Conservation (phyloP, 164 flowering plant species). For the Magnolia sinica region DNA sequence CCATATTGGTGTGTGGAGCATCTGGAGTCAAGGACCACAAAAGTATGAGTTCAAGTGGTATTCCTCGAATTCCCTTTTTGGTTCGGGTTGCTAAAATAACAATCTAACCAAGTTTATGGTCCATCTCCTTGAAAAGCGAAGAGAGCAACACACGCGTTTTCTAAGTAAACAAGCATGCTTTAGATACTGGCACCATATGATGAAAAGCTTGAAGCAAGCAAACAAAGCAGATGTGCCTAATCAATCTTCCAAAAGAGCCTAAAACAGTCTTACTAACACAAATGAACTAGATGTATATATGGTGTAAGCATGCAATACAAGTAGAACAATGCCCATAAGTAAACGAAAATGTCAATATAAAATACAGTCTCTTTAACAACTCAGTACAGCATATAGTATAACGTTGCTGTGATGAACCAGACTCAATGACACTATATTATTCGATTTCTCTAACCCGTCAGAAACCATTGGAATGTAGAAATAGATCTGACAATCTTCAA, state of each 20-base stretch:
- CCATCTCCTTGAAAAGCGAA: too few relatives aligned
- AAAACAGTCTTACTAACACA: neutral
- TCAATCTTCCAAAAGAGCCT: neutral
- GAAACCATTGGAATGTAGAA: neutral
- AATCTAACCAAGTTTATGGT: too few relatives aligned
- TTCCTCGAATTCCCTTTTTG: too few relatives aligned
- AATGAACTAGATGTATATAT: neutral
- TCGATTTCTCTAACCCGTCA: neutral
- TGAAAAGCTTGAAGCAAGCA: neutral
- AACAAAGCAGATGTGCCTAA: neutral
- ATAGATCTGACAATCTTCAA: neutral
- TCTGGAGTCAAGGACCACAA: too few relatives aligned
- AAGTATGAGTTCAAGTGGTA: too few relatives aligned
- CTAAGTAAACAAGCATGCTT: too few relatives aligned
- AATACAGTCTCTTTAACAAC: too few relatives aligned
- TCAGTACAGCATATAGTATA: too few relatives aligned
- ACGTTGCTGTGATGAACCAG: neutral
- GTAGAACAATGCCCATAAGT: conserved; percentile 1
- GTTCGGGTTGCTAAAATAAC: too few relatives aligned
- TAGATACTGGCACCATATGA: neutral
- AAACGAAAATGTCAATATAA: neutral
- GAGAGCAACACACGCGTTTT: too few relatives aligned
- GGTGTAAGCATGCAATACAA: neutral
- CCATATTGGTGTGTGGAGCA: too few relatives aligned
- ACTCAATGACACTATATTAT: neutral